Evolutionary conservation across 2,329 filamentous ascomycete species (phyloP), one percentile per base, ranked within the genome.

Genomic region (Xylariaceae sp.): DNA sequence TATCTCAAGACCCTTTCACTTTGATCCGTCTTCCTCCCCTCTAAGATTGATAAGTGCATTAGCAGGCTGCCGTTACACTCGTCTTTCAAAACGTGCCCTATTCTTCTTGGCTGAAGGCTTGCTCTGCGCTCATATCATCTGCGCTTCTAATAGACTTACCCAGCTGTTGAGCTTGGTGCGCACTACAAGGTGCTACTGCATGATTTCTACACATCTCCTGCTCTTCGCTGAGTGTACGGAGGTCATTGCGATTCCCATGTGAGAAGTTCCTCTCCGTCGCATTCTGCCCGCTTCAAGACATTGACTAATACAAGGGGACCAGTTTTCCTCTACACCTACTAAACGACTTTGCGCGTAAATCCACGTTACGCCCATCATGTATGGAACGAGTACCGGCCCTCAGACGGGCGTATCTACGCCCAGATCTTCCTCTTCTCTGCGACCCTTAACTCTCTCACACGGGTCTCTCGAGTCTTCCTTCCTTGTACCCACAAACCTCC

Each of bases 341-440:
- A 37, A 24, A 24, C 26, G 8, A 45, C n/a, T n/a, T 10, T 10
- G 43, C 26, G 29, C n/a, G 11, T 71, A 78, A 76, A 75, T 73
- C 72, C 72, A 64, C 66, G 1, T 29, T 18, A 8, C 23, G 36
- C 64, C 64, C 75, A 84, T 68, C 74, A 96, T 96, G 92, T 95
- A 94, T 84, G 90, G 90, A 76, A 86, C 89, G 69, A 82, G 79
- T 67, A 90, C 87, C 55, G 90, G 88, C 77, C 86, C 90, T 58
- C 92, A 96, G 77, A 99, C 94, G 79, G 94, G 94, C 77, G 92
- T 96, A 71, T 95, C 92, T 64, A 99, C 94, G 66, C 94, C 94
- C 67, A 88, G 94, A 77, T 96, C 93, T 52, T 94, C 90, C 66
- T 87, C 92, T 63, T 96, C 93, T 61, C 86, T 97, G 63, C 90